phyloP scores from a whole-genome alignment of 2,329 filamentous ascomycete species.

The Alternaria angustiovoidea region DNA sequence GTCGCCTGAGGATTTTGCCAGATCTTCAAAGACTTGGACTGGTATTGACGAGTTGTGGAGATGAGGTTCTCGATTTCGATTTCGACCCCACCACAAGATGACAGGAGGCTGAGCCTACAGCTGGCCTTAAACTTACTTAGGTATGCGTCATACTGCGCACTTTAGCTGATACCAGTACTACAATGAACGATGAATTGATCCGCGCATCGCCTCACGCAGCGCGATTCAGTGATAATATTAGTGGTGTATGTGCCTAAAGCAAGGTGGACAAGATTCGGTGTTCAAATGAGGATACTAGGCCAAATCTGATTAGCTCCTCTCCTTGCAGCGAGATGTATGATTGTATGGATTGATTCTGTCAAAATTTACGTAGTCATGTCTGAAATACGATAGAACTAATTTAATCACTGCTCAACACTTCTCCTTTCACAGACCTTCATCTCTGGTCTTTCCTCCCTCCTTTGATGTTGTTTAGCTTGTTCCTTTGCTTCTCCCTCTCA shows the following conservation, averaged over 20 bases:
- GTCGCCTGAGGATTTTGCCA: neutral
- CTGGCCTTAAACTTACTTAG: neutral
- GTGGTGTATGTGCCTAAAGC: neutral
- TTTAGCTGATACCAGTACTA: neutral
- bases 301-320: neutral
- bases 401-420: neutral
- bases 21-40: neutral
- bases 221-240: neutral
- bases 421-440: neutral
- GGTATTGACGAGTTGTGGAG: neutral
- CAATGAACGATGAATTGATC: accelerated
- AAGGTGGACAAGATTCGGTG: neutral
- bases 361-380: neutral
- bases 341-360: neutral
- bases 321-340: neutral
- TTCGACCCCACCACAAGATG: neutral
- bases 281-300: neutral
- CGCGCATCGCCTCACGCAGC: neutral
- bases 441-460: conserved; percentile 34
- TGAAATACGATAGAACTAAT: neutral
- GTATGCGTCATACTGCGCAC: neutral
- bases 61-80: neutral
- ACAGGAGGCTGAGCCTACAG: neutral
- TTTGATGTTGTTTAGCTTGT: neutral
- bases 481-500: conserved; percentile 45